phyloP scores from a whole-genome alignment of 169 alveolate genomes.

The Perkinsus olseni region DNA sequence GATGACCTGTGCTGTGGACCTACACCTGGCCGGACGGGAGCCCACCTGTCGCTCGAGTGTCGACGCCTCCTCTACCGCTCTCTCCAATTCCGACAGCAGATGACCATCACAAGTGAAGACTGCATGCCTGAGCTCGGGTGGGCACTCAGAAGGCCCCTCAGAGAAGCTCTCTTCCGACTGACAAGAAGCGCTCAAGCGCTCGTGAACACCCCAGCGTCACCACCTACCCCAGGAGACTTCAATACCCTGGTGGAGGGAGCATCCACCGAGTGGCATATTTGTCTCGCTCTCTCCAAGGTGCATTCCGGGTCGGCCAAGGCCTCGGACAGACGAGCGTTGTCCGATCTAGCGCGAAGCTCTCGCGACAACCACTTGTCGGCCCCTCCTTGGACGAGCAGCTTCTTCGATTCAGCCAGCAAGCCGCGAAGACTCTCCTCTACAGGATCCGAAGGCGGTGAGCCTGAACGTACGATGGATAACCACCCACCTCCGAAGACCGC shows the following conservation, averaged over 20 bases:
- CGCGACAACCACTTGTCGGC: not conserved
- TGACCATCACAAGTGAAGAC: not conserved
- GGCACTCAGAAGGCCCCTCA: not conserved
- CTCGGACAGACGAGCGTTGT: not conserved
- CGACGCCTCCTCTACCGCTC: not conserved
- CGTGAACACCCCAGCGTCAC: not conserved
- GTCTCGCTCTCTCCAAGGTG: not conserved
- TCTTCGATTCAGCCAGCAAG: not conserved
- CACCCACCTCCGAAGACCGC: not conserved
- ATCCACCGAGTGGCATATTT: not conserved
- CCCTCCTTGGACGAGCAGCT: not conserved
- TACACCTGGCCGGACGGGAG: not conserved
- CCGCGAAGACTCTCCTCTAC: not conserved
- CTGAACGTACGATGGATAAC: not conserved
- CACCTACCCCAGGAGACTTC: not conserved
- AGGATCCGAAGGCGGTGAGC: not conserved
- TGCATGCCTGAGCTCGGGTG: not conserved
- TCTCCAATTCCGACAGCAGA: not conserved
- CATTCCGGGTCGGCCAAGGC: not conserved
- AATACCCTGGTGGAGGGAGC: not conserved
- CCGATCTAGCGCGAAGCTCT: not conserved
- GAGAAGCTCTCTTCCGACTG: not conserved
- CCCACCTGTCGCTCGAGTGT: not conserved
- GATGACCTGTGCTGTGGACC: too few species aligned
- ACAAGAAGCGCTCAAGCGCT: too few species aligned